Conservation (phyloP, 208 protist genomes). For the Leishmania major region DNA sequence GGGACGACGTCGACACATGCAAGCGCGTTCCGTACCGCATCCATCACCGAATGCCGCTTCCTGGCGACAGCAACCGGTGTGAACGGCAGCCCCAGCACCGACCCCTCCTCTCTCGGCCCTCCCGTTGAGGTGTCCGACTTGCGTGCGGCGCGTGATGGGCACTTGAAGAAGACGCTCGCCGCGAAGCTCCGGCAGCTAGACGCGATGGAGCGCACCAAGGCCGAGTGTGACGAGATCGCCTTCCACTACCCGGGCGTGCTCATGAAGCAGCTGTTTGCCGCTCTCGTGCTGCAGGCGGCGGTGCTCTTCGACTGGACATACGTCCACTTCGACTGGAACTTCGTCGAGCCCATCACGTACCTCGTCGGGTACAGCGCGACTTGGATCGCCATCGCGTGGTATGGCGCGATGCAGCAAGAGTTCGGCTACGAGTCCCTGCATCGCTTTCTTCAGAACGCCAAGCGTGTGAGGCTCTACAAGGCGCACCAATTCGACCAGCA, state of each 20-base stretch:
- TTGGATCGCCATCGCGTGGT: constrained; percentile 75
- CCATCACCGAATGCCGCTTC: not conserved
- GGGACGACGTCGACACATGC: not conserved
- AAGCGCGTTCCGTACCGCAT: not conserved
- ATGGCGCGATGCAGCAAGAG: constrained; percentile 56
- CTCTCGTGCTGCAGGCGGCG: constrained; percentile 46
- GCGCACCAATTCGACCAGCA: constrained; percentile 35
- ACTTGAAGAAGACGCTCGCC: constrained; percentile 30
- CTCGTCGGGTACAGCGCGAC: constrained; percentile 71
- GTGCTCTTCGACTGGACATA: constrained; percentile 86
- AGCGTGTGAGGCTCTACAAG: constrained; percentile 30
- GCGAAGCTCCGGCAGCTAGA: constrained; percentile 35
- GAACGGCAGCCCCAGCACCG: not conserved
- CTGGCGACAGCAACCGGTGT: not conserved
- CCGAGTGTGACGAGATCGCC: constrained; percentile 38
- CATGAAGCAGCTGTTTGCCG: constrained; percentile 36
- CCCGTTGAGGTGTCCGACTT: constrained; percentile 21
- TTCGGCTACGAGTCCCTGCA: constrained; percentile 48
- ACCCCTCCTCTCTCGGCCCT: not conserved
- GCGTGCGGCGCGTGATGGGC: constrained; percentile 35
- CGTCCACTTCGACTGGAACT: constrained; percentile 85
- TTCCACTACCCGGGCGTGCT: constrained; percentile 27
- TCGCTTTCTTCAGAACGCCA: constrained; percentile 27
- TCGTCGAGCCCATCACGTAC: constrained; percentile 92
- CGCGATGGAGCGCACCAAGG: constrained; percentile 33